Conservation (phyloP, 352 stramenopile species). For the Phytophthora ramorum region DNA sequence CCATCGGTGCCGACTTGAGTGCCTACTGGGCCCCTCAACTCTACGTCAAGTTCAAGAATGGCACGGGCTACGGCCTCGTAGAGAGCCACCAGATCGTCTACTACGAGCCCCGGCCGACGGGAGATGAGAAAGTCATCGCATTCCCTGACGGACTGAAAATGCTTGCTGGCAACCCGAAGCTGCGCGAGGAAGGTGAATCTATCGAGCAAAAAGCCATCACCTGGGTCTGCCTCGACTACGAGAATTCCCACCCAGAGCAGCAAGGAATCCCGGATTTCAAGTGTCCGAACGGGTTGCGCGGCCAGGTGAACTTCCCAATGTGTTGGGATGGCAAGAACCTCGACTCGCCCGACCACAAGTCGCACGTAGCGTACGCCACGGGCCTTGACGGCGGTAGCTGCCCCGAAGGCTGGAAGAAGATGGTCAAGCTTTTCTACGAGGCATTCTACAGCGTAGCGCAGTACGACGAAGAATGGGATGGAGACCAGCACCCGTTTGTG, state of each 20-base stretch:
- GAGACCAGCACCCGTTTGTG: conserved; percentile 58
- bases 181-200: conserved; percentile 39
- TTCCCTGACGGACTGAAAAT: conserved; percentile 60
- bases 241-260: conserved; percentile 48
- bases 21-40: conserved; percentile 63
- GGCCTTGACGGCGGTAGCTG: conserved; percentile 49
- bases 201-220: conserved; percentile 54
- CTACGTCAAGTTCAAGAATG: conserved; percentile 67
- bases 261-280: conserved; percentile 54
- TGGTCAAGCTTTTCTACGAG: conserved; percentile 71
- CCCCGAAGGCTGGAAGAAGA: conserved; percentile 51
- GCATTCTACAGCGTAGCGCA: conserved; percentile 57
- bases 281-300: conserved; percentile 51
- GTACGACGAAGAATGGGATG: conserved; percentile 57
- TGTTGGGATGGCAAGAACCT: conserved; percentile 57
- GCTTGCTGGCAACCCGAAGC: conserved; percentile 46
- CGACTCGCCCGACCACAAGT: conserved; percentile 60
- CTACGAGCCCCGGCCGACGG: conserved; percentile 45
- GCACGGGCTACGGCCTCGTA: conserved; percentile 53
- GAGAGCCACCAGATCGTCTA: conserved; percentile 66
- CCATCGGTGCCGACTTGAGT: conserved; percentile 52
- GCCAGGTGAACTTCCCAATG: conserved; percentile 66
- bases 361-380: conserved; percentile 54
- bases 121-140: conserved; percentile 47
- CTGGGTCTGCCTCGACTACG: conserved; percentile 58